Conservation (phyloP, 2,329 filamentous ascomycete genomes). For the Xylaria sp. region DNA sequence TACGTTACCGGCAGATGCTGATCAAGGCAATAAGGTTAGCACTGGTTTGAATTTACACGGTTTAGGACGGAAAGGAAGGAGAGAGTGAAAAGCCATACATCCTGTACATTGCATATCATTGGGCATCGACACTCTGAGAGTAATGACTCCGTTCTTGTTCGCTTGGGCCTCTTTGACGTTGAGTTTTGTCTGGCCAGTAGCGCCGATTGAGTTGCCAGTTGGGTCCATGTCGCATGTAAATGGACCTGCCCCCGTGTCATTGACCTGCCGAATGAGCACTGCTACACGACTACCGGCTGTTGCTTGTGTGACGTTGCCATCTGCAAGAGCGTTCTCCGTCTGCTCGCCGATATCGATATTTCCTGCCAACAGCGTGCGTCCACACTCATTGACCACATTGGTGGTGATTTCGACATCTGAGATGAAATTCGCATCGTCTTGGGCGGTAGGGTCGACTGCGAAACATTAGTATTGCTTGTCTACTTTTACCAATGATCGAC, state of each 20-base stretch:
- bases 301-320: constrained; percentile 48
- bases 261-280: constrained; percentile 58
- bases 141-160: constrained; percentile 39
- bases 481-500: constrained; percentile 28
- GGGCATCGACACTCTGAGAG: constrained; percentile 53
- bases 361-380: constrained; percentile 59
- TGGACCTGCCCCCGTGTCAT: constrained; percentile 53
- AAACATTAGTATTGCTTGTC: constrained; percentile 43
- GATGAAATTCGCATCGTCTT: constrained; percentile 43
- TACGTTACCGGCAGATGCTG: constrained; percentile 55
- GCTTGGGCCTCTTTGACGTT: constrained; percentile 53
- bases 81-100: constrained; percentile 39
- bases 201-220: constrained; percentile 51
- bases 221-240: constrained; percentile 53
- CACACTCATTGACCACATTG: constrained; percentile 57
- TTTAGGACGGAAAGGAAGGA: background rate
- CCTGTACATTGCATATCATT: constrained; percentile 49
- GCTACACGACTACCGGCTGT: constrained; percentile 62
- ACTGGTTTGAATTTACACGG: background rate
- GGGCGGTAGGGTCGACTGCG: constrained; percentile 38
- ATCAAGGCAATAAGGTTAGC: constrained; percentile 12
- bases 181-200: constrained; percentile 55
- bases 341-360: constrained; percentile 57
- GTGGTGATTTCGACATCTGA: constrained; percentile 46
- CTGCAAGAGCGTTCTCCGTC: constrained; percentile 49